Percentiles rank a stretch among this genome's conserved stretches.
These are phyloP conservation scores for Pythium graminicola DNA, from an alignment of 352 stramenopile species.

Conservation along the genomic window DNA sequence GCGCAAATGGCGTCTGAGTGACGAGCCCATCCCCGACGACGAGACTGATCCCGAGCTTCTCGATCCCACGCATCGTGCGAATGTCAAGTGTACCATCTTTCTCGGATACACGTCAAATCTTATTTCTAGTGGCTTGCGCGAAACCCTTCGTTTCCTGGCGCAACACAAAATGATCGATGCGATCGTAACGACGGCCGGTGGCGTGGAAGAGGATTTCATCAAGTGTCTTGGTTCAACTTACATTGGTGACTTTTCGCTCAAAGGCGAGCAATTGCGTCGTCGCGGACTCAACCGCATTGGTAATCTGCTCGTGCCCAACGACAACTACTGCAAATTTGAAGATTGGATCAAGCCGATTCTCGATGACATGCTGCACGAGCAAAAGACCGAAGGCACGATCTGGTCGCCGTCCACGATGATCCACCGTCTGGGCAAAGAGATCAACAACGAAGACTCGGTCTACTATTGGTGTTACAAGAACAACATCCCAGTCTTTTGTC, in stretches of 20 bases:
- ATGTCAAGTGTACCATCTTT: slow-evolving; percentile 97
- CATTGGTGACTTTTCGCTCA: slow-evolving; percentile 97
- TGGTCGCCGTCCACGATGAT: slow-evolving; percentile 99
- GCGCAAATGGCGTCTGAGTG: slow-evolving; percentile 94
- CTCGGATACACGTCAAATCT: slow-evolving; percentile 99
- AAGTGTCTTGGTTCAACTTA: slow-evolving; percentile 99
- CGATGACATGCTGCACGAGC: slow-evolving; percentile 96
- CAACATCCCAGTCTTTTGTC: slow-evolving; percentile 99
- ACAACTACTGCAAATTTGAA: slow-evolving; percentile 99
- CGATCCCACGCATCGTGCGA: slow-evolving; percentile 67
- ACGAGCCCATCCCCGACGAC: slow-evolving; percentile 89
- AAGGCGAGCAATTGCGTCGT: slow-evolving; percentile 86
- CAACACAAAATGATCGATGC: slow-evolving; percentile 99
- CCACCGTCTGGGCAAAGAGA: slow-evolving; percentile 93
- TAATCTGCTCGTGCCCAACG: slow-evolving; percentile 99
- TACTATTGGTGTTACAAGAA: slow-evolving; percentile 99
- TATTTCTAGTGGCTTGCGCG: slow-evolving; percentile 97
- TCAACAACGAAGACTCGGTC: slow-evolving; percentile 97
- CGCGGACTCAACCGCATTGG: slow-evolving; percentile 99
- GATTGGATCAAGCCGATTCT: slow-evolving; percentile 97
- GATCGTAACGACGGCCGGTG: slow-evolving; percentile 91
- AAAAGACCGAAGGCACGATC: slow-evolving; percentile 84
- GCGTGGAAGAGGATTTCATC: slow-evolving; percentile 98
- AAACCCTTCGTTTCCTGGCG: slow-evolving; percentile 97
- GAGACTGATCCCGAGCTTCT: slow-evolving; percentile 90